A percentile compares a stretch with the other conserved stretches of the same genome.
Conservation (phyloP, 768 basidiomycete species). For the Kwoniella dejecticola region DNA sequence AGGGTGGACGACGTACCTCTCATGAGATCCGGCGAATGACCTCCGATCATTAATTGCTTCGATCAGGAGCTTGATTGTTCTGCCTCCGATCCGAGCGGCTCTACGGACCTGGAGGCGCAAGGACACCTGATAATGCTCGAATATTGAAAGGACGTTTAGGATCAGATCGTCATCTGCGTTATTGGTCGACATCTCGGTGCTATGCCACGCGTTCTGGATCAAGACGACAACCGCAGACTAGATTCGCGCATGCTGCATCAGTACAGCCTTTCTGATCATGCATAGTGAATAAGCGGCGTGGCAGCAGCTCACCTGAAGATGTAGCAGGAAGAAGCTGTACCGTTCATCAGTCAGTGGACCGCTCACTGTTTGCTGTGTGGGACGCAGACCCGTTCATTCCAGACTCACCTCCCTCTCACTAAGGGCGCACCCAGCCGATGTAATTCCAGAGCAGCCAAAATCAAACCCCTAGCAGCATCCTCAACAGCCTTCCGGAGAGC, state of each 20-base stretch:
- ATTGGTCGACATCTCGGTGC: not conserved
- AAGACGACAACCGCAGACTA: slow-evolving; percentile 3
- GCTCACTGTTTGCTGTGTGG: too few species aligned
- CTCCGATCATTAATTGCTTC: slow-evolving; percentile 6
- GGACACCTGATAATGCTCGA: not conserved
- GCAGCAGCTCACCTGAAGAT: not conserved
- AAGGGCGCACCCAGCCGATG: not conserved
- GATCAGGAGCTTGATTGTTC: not conserved
- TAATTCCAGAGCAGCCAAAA: not conserved
- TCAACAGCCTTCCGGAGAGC: not conserved
- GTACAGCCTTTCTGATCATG: not conserved
- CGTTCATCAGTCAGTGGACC: too few species aligned
- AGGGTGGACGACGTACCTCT: not conserved
- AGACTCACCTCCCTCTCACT: not conserved
- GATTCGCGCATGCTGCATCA: not conserved
- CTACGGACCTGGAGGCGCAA: not conserved
- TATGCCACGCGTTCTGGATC: not conserved
- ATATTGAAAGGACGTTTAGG: not conserved
- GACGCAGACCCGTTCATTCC: not conserved
- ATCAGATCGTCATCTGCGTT: slow-evolving; percentile 2
- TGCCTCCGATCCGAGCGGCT: not conserved
- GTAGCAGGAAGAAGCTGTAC: not conserved
- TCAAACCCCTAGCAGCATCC: not conserved
- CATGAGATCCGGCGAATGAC: slow-evolving; percentile 1
- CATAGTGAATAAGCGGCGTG: too few species aligned